These are phyloP conservation scores for Microbotryum saponariae DNA, from an alignment of 1,284 basidiomycete genomes.

Conservation along the genomic window DNA sequence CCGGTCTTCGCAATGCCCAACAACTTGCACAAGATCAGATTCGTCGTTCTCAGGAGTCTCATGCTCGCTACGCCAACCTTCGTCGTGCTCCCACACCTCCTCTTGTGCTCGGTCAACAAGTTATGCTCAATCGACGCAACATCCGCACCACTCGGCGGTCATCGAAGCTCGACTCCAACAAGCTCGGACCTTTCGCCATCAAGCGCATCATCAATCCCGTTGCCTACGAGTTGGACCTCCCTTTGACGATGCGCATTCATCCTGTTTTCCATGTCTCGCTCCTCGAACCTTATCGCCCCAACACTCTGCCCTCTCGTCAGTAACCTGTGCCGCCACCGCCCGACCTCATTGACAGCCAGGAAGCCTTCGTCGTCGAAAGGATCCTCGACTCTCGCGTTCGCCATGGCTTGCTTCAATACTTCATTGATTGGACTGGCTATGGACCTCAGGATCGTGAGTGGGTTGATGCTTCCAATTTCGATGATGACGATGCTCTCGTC, in stretches of 20 bases:
- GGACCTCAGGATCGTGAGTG: neutral
- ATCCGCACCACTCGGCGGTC: constrained; percentile 22
- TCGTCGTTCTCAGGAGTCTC: too few species aligned
- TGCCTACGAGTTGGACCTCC: constrained; percentile 12
- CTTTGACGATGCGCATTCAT: constrained; percentile 12
- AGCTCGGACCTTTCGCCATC: constrained; percentile 16
- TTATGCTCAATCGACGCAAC: neutral
- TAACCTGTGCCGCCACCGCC: constrained; percentile 1
- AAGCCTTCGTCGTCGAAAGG: neutral
- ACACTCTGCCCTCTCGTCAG: neutral
- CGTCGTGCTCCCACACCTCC: too few species aligned
- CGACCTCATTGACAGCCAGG: neutral
- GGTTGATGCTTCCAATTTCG: too few species aligned
- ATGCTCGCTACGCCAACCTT: too few species aligned
- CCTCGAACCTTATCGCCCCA: constrained; percentile 6
- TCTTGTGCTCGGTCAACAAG: constrained; percentile 27
- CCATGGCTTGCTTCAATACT: constrained; percentile 5
- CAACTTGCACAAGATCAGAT: too few species aligned
- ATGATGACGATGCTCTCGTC: too few species aligned
- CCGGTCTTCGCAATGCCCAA: too few species aligned
- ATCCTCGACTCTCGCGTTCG: constrained; percentile 3
- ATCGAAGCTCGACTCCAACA: constrained; percentile 9
- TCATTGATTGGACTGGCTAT: constrained; percentile 10
- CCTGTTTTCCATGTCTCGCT: constrained; percentile 14
- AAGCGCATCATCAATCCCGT: neutral